phyloP scores from a whole-genome alignment of 306 rosid genomes.

The Cucurbita moschata region DNA sequence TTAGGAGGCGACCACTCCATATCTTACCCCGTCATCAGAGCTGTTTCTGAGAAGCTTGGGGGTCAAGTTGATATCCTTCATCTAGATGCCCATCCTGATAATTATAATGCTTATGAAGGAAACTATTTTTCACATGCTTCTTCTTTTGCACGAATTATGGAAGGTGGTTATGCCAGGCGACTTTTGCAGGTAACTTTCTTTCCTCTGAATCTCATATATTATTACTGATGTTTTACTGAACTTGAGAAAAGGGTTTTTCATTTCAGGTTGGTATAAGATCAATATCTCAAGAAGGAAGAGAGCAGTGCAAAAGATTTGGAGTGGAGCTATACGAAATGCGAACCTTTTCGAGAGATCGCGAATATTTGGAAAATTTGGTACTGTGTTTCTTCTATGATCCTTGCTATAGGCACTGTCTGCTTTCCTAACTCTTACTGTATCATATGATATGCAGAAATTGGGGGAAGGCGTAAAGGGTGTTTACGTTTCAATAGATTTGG shows the following conservation, averaged over 20 bases:
- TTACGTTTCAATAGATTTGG: constrained; percentile 79
- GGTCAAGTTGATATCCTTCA: constrained; percentile 90
- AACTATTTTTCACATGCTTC: constrained; percentile 87
- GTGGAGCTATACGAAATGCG: constrained; percentile 95
- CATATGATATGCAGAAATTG: constrained; percentile 53
- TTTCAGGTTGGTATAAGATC: constrained; percentile 84
- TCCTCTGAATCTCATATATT: background rate
- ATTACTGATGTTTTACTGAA: background rate
- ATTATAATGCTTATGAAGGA: constrained; percentile 67
- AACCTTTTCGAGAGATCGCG: constrained; percentile 63
- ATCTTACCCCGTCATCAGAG: constrained; percentile 80
- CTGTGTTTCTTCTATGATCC: background rate
- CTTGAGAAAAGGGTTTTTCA: constrained; percentile 11
- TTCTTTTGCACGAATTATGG: constrained; percentile 94
- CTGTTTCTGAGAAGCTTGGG: constrained; percentile 88
- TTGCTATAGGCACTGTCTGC: background rate
- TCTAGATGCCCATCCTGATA: constrained; percentile 96
- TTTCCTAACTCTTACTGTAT: background rate
- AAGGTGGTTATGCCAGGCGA: constrained; percentile 82
- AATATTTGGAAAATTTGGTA: constrained; percentile 70
- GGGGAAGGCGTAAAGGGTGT: constrained; percentile 96
- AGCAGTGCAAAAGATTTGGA: constrained; percentile 74
- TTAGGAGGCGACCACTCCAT: constrained; percentile 97
- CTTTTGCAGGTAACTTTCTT: constrained; percentile 72
- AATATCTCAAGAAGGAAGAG: constrained; percentile 73